Evolutionary conservation across 2,329 filamentous ascomycete species (phyloP), one percentile per base, ranked within the genome.

Genomic region (Davidsoniella neocaledoniae): DNA sequence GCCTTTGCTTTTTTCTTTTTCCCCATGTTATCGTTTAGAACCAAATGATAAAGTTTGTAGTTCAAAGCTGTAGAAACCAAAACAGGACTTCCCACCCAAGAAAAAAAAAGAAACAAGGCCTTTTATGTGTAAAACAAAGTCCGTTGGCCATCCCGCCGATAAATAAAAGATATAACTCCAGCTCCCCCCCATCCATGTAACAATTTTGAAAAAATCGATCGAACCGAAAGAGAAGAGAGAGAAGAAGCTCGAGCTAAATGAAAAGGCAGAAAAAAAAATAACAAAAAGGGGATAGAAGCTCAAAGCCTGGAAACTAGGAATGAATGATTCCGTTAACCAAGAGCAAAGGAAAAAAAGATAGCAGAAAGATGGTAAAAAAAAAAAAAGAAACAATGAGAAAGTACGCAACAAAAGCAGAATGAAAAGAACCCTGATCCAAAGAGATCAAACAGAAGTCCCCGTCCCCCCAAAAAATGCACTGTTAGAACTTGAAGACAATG

Each of bases 281-380:
- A 43, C 43, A 42, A 42, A 46, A 47, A 49, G 47, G 5, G 37
- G 17, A 29, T 29, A 29, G 23, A 45, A 42, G 23, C 41, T 45
- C 21, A 51, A 39, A 43, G 46, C 25, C 25, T 45, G n/a, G 45
- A 49, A 36, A 53, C 54, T 29, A 43, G 48, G 25, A 48, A 42
- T 43, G 47, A 54, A 46, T 46, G 41, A 17, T 29, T 33, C 29
- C 21, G 26, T 6, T 40, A 25, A 48, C 37, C 46, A 38, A 48
- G 33, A 26, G 36, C 37, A 16, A 5, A 38, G 54, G 29, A 55
- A 48, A 55, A 57, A 50, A 55, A 56, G 53, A 52, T 50, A 53
- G 54, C 17, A 55, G 45, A 56, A 57, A 49, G 53, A 56, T 53
- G 50, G 48, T 52, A 49, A 55, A 36, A 50, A 14, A 42, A 39